Conservation (phyloP, 2,329 filamentous ascomycete genomes). For the Emydomyces testavorans region DNA sequence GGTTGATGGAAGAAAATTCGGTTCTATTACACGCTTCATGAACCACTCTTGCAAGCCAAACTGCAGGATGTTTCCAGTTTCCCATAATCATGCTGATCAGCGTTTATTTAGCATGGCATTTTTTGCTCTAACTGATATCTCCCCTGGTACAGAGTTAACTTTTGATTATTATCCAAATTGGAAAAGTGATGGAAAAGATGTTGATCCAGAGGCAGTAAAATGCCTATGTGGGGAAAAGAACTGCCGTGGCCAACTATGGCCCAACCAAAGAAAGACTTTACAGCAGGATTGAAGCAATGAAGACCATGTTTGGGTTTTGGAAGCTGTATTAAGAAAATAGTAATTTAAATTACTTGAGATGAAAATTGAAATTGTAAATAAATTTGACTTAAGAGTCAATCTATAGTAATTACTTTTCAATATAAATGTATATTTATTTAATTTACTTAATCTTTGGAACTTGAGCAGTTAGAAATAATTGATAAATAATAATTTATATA, state of each 20-base stretch:
- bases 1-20: conserved; percentile 35
- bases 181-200: conserved; percentile 17
- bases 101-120: conserved; percentile 39
- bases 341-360: no score
- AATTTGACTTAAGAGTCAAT: no score
- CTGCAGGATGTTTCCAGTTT: conserved; percentile 35
- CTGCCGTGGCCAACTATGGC: conserved; percentile 38
- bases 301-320: no score
- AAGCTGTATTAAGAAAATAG: no score
- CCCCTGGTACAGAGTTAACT: conserved; percentile 34
- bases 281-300: neutral
- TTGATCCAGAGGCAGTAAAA: conserved; percentile 30
- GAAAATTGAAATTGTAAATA: no score
- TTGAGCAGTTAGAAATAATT: no score
- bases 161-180: conserved; percentile 38
- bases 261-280: conserved; percentile 27
- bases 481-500: no score
- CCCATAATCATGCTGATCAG: conserved; percentile 31
- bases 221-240: conserved; percentile 36
- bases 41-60: conserved; percentile 41
- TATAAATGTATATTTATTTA: no score
- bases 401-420: no score
- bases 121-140: conserved; percentile 36
- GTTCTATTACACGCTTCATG: conserved; percentile 36
- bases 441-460: no score